Conservation (phyloP, 2,329 filamentous ascomycete genomes). For the Chalaropsis thielavioides region DNA sequence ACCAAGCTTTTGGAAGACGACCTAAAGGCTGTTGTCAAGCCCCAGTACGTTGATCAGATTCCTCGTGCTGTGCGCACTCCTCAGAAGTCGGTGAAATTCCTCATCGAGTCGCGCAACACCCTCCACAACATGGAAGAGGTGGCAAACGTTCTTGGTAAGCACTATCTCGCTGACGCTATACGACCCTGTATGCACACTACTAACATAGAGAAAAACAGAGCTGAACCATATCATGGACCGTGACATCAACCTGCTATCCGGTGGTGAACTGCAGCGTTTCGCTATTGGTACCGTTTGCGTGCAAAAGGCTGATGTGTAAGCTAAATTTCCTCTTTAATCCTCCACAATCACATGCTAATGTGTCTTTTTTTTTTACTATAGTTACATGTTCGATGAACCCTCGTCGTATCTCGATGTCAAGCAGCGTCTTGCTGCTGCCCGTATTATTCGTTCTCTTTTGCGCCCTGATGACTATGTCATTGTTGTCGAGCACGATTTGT, state of each 20-base stretch:
- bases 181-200: constrained; percentile 21
- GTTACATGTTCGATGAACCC: constrained; percentile 98
- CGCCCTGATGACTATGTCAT: constrained; percentile 90
- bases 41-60: constrained; percentile 97
- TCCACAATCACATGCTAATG: constrained; percentile 10
- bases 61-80: constrained; percentile 77
- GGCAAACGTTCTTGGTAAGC: constrained; percentile 48
- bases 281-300: constrained; percentile 93
- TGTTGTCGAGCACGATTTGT: constrained; percentile 98
- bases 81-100: constrained; percentile 61
- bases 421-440: constrained; percentile 85
- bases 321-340: constrained; percentile 18
- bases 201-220: constrained; percentile 32
- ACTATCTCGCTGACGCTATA: neutral
- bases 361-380: neutral
- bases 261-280: constrained; percentile 96
- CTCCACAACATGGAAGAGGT: constrained; percentile 73
- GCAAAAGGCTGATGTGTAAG: constrained; percentile 70
- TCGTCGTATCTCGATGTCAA: constrained; percentile 99
- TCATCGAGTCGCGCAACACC: constrained; percentile 63
- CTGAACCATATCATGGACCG: constrained; percentile 81
- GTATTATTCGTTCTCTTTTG: constrained; percentile 82
- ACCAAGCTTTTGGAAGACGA: constrained; percentile 96
- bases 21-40: constrained; percentile 95
- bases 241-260: constrained; percentile 79